Evolutionary conservation across 371 early-diverging fungal species (phyloP), one percentile per base, ranked within the genome.

Genomic region (Capniomyces stellatus): DNA sequence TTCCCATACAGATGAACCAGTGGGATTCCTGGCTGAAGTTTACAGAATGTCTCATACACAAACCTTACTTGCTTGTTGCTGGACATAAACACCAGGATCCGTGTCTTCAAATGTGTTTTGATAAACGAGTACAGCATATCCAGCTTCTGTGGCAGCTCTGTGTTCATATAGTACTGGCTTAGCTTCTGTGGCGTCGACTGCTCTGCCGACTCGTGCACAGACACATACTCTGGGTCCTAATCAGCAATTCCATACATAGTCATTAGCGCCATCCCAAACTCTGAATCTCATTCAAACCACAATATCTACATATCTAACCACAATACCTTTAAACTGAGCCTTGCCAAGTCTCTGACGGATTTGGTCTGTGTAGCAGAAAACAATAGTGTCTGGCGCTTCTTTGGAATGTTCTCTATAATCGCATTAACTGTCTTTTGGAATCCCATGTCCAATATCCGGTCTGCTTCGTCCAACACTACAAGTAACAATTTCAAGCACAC

Each of bases 361-460:
- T 91, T 88, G 18, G 97, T 93, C 72, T 93, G 95, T 2, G 97
- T 95, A 2, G 95, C 95, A 30, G 92, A 92, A 57, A 97, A 97
- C 51, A 97, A 64, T 60, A 94, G 71, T 1, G 97, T 96, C 57
- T 92, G 93, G 24, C 97, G 72, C 25, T 82, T 68, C 27, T 61
- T 73, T 18, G 95, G 94, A 58, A 96, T 62, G 59, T 89, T 87
- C 30, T 78, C 92, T 12, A 97, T 71, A 58, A 98, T 95, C 28
- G 94, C 92, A 57, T 95, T 92, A 55, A 98, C 60, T 0, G 89
- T 83, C 63, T 85, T 87, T 59, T 86, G 83, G 71, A 98, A 98
- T 29, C 98, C 98, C 78, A 89, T 72, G 63, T 92, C 93, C 75
- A 87, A 69, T 59, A 87, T 77, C 46, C 95, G 79, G 72, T 99